Evolutionary conservation across 306 rosid species (phyloP), one percentile per base, ranked within the genome.

Genomic region (Lathyrus aphaca): DNA sequence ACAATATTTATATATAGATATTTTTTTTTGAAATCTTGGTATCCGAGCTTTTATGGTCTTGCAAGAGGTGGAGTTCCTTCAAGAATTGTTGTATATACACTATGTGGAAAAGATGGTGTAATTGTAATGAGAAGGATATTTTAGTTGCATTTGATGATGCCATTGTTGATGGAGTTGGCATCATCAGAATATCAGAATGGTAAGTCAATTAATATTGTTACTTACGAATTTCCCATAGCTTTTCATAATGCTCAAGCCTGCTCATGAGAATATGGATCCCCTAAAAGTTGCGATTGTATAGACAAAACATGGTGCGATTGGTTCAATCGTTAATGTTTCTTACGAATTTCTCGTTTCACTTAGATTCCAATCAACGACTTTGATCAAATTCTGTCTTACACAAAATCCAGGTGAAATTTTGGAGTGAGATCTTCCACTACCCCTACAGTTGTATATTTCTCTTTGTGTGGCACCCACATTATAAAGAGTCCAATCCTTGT

Each of bases 331-430:
- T 15, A 15, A 46, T 46, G 19, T 51, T 10, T 1, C 57, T 3
- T 2, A 37, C 9, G 10, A 37, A 37, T 37, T 37, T 37, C 10
- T 37, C 7, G 40, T 9, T 1, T 6, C 42, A 3, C 10, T 37
- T 6, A 9, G 5, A 6, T 4, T 60, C 1, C 13, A 37, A 6
- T 4, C n/a, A 3, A 60, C 0, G 69, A 64, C 4, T 68, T 3
- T 38, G 50, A 1, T 19, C 12, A 0, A 3, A 23, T 51, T 35
- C 3, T 21, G 6, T 37, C 40, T 7, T 57, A 27, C 19, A 42
- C 8, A 40, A 56, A 42, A 12, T 70, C 66, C 3, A 58, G 55
- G 42, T 39, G 42, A 69, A 11, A 69, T 69, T 5, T 16, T 39
- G 2, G 65, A 39, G 65, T 40, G 65, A 69, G 42, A 15, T 16